phyloP scores from a whole-genome alignment of 345 rosid genomes.

The Limnanthes douglasii region DNA sequence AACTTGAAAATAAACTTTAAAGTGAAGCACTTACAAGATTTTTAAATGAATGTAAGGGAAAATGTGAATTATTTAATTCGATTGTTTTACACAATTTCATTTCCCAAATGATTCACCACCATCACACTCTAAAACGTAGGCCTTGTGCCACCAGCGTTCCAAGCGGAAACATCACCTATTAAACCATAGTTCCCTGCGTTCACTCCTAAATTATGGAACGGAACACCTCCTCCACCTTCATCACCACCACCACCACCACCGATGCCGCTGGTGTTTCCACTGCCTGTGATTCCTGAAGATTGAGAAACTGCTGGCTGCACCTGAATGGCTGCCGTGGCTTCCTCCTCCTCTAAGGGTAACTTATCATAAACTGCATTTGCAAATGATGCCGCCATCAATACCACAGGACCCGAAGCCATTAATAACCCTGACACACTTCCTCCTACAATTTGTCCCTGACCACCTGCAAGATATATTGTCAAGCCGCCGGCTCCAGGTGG shows the following conservation, averaged over 20 bases:
- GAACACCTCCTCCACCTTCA: conserved; percentile 21
- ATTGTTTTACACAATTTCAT: too few relatives aligned
- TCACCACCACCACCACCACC: conserved; percentile 11
- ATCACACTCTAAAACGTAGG: conserved; percentile 29
- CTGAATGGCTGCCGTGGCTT: conserved; percentile 15
- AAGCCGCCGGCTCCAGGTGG: conserved; percentile 54
- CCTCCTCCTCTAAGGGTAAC: conserved; percentile 42
- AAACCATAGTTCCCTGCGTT: conserved; percentile 35
- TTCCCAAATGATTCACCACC: conserved; percentile 11
- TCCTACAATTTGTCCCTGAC: conserved; percentile 67
- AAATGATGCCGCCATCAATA: conserved; percentile 60
- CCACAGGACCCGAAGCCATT: conserved; percentile 54
- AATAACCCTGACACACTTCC: conserved; percentile 60
- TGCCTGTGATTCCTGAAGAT: conserved; percentile 17
- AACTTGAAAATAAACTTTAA: too few relatives aligned
- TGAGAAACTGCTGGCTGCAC: conserved; percentile 20
- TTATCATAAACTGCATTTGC: conserved; percentile 61
- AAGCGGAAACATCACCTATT: conserved; percentile 33
- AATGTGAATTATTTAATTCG: too few relatives aligned
- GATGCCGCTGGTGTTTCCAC: conserved; percentile 10
- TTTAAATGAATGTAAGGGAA: too few relatives aligned
- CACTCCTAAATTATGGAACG: conserved; percentile 39
- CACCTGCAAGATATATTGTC: conserved; percentile 49
- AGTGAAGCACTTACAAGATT: too few relatives aligned
- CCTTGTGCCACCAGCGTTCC: conserved; percentile 25